These are phyloP conservation scores for Sphagnurus paluster DNA, from an alignment of 1,284 basidiomycete species.

Conservation along the genomic window DNA sequence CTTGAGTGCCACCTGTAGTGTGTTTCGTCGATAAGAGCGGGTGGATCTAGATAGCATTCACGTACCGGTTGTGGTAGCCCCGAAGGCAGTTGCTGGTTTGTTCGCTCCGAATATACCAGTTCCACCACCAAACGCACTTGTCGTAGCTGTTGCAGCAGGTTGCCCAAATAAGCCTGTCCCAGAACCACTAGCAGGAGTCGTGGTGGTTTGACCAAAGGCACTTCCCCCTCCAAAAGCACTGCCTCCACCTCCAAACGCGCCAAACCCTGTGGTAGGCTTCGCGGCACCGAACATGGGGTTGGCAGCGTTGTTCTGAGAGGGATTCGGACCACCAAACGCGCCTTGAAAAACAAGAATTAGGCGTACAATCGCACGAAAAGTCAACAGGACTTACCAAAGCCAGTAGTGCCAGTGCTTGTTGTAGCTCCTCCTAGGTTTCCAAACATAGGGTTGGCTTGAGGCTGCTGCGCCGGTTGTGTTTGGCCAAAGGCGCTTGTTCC, in stretches of 20 bases:
- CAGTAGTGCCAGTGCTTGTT: constrained; percentile 34
- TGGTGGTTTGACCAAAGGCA: constrained; percentile 43
- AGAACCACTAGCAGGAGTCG: constrained; percentile 24
- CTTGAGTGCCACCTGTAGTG: constrained; percentile 29
- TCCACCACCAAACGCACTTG: constrained; percentile 36
- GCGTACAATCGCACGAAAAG: too few species aligned
- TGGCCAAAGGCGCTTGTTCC: constrained; percentile 44
- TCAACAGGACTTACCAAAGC: constrained; percentile 56
- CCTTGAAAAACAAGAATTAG: constrained; percentile 37
- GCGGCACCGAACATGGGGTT: constrained; percentile 58
- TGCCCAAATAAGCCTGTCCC: constrained; percentile 43
- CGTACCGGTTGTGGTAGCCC: constrained; percentile 37
- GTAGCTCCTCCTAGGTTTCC: constrained; percentile 51
- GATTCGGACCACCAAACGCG: constrained; percentile 58
- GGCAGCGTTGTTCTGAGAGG: constrained; percentile 33
- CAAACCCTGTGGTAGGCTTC: constrained; percentile 70
- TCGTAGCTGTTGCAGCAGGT: constrained; percentile 26
- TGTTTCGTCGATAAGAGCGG: constrained; percentile 6
- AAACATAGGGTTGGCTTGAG: constrained; percentile 79
- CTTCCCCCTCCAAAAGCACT: constrained; percentile 40
- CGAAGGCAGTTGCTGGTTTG: constrained; percentile 52
- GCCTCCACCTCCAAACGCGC: constrained; percentile 54
- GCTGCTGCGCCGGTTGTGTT: constrained; percentile 43
- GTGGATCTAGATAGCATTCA: constrained; percentile 10
- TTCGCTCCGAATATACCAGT: constrained; percentile 45